Base-by-base conservation (phyloP, 2,329 filamentous ascomycete species). In the Orbilia blumenaviensis region DNA sequence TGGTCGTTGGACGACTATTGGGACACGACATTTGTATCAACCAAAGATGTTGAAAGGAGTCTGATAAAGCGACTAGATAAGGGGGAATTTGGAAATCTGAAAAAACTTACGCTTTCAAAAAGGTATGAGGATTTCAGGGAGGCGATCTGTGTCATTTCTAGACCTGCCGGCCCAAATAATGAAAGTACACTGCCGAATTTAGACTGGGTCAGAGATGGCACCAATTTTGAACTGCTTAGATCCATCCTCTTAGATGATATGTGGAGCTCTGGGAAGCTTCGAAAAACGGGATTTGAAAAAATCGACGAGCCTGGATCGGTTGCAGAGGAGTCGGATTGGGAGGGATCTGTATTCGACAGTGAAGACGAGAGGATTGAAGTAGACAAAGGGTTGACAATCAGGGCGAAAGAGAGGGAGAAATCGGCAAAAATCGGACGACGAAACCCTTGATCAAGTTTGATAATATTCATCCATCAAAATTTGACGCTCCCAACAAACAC, bases 401-500 rank as follows among this genome's bases (percentile, higher is more conserved):
- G 5, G 32, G 52, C 27, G 54, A 69, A n/a, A 32, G 14, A 9
- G 50, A 60, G 7, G 29, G 29, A 14, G 64, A 48, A 25, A 21
- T 34, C 6, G 10, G 9, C 42, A 12, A 36, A 32, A 52, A 41
- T 29, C 10, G 10, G n/a, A 21, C 16, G 8, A 32, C 52, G 2
- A 32, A 42, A 36, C 23, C 44, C n/a, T n/a, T n/a, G n/a, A n/a
- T n/a, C n/a, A n/a, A n/a, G 29, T 29, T 41, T 18, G 52, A 71
- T n/a, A 14, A 27, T 16, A 38, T 38, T 3, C 46, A 54, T 14
- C 56, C 42, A 25, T 27, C 48, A 54, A 25, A 34, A 9, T 34
- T 54, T 14, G 32, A 56, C 52, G 32, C 14, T 9, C 3, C 4
- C n/a, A 36, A 56, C 27, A 71, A 56, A 36, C 44, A 36, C 38